These are phyloP conservation scores for Primulina eburnea DNA, from an alignment of 257 asterid species.

Conservation along the genomic window DNA sequence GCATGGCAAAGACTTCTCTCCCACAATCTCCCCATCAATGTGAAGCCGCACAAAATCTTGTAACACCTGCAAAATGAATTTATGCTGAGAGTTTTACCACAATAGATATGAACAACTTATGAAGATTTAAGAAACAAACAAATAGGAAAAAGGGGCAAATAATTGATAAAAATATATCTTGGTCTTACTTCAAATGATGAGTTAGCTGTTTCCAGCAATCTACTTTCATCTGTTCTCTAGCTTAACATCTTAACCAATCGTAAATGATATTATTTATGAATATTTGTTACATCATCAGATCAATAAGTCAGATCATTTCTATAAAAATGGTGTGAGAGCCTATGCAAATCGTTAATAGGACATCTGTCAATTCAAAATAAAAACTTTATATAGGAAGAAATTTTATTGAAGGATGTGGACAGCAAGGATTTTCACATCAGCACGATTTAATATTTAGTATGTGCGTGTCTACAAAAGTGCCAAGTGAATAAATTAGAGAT, in stretches of 20 bases:
- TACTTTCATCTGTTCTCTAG: not conserved
- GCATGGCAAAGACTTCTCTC: conserved; percentile 52
- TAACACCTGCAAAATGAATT: conserved; percentile 48
- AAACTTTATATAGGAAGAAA: not conserved
- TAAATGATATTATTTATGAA: not conserved
- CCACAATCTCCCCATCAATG: conserved; percentile 63
- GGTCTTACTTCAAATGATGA: conserved; percentile 2
- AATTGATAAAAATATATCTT: not conserved
- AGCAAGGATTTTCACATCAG: not conserved
- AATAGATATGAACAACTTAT: conserved; percentile 16
- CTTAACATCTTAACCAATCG: not conserved
- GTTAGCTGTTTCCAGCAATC: not conserved
- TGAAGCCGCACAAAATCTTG: conserved; percentile 50
- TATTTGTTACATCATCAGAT: not conserved
- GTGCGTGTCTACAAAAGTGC: not conserved
- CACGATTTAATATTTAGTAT: not conserved
- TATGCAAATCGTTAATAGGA: not conserved
- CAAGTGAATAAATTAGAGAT: no score
- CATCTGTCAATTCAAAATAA: not conserved
- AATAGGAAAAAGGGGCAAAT: not conserved
- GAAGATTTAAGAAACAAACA: not conserved
- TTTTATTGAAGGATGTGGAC: not conserved
- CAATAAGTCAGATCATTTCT: not conserved
- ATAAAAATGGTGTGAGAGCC: not conserved
- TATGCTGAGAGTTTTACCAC: conserved; percentile 20